phyloP scores from a whole-genome alignment of 2,329 filamentous ascomycete genomes.

The Fusarium secorum region DNA sequence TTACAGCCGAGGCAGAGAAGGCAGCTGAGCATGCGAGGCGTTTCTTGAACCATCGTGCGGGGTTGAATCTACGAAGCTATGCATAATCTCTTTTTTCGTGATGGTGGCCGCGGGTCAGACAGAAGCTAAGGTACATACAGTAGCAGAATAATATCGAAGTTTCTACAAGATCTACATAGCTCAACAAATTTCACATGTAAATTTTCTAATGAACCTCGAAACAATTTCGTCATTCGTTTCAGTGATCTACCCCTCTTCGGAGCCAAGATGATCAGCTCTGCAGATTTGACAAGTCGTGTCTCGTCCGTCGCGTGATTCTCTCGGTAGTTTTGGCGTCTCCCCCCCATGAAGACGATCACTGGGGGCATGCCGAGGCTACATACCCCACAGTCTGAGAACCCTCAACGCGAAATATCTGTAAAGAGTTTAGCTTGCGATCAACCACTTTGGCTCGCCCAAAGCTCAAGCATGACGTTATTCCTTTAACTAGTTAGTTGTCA shows the following conservation, averaged over 20 bases:
- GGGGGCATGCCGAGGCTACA: neutral
- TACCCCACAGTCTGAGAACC: constrained; percentile 12
- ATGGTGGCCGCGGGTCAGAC: neutral
- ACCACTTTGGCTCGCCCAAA: neutral
- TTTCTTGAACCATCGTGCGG: constrained; percentile 16
- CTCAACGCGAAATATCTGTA: neutral
- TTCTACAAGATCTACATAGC: neutral
- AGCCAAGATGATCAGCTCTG: neutral
- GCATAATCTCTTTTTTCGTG: neutral
- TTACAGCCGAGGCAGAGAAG: constrained; percentile 27
- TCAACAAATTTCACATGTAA: constrained; percentile 18
- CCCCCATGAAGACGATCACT: neutral
- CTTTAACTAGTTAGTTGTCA: neutral
- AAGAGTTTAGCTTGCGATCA: constrained; percentile 33
- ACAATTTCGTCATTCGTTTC: neutral
- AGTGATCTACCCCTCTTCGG: neutral
- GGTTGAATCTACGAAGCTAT: constrained; percentile 8
- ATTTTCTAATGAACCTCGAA: neutral
- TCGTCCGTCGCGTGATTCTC: constrained; percentile 7
- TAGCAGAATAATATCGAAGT: neutral
- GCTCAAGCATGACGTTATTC: neutral
- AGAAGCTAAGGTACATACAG: neutral
- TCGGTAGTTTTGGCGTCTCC: neutral
- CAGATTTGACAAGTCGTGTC: constrained; percentile 3
- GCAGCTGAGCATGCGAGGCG: constrained; percentile 20